Conservation (phyloP, 2,329 filamentous ascomycete species). For the Sclerotinia minor region DNA sequence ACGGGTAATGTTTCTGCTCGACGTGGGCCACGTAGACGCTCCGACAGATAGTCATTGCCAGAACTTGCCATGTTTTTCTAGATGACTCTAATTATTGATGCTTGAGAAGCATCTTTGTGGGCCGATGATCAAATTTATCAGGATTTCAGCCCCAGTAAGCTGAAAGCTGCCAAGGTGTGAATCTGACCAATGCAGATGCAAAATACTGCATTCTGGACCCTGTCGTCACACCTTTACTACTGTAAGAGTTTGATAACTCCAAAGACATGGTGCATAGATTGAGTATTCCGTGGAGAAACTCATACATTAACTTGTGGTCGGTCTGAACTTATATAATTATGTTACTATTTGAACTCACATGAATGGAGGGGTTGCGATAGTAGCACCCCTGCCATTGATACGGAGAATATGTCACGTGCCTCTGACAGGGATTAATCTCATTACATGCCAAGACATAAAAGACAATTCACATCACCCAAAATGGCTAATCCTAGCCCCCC, state of each 20-base stretch:
- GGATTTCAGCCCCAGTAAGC: slow-evolving; percentile 6
- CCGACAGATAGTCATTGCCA: neutral
- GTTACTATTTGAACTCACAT: neutral
- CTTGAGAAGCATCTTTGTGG: neutral
- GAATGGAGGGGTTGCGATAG: neutral
- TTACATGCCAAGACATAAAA: neutral
- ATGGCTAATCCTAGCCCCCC: no score
- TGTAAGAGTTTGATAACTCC: neutral
- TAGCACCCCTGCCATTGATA: neutral
- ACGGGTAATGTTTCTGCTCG: slow-evolving; percentile 8
- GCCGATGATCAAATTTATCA: neutral
- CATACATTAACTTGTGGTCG: neutral
- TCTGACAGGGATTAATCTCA: neutral
- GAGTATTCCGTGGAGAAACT: neutral
- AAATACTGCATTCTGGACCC: neutral
- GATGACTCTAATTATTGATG: neutral
- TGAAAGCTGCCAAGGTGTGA: slow-evolving; percentile 4
- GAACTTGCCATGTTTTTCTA: neutral
- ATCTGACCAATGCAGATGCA: neutral
- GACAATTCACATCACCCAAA: no score
- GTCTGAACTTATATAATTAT: neutral
- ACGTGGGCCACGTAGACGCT: slow-evolving; percentile 8
- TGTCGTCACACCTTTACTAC: neutral
- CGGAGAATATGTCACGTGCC: neutral
- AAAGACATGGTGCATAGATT: neutral